A percentile compares a stretch with the other conserved stretches of the same genome.
phyloP scores from a whole-genome alignment of 768 basidiomycete genomes.

The Lactifluus hygrophoroides region DNA sequence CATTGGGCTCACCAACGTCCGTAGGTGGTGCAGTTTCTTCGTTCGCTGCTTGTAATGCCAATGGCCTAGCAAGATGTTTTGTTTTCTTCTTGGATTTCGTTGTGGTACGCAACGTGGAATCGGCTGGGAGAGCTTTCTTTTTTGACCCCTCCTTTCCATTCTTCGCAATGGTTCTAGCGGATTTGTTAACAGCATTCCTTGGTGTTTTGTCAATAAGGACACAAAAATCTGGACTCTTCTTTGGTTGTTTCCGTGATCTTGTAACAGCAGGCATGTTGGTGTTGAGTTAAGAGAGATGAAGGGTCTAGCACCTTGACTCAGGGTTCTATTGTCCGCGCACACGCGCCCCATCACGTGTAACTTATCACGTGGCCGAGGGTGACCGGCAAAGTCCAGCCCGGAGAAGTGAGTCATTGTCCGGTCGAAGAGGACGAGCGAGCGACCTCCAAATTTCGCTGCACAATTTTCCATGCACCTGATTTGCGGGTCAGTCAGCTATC shows the following conservation, averaged over 20 bases:
- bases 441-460: too few relatives aligned
- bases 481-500: not conserved
- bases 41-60: not conserved
- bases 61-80: not conserved
- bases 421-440: not conserved
- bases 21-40: not conserved
- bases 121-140: not conserved
- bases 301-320: too few relatives aligned
- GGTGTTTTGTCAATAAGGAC: constrained; percentile 20
- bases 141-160: not conserved
- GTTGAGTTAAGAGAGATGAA: not conserved
- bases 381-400: too few relatives aligned
- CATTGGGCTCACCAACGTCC: not conserved
- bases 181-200: constrained; percentile 1
- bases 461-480: not conserved
- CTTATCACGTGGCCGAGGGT: constrained; percentile 8
- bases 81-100: constrained; percentile 8
- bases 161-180: not conserved
- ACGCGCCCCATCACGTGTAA: not conserved
- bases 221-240: constrained; percentile 7
- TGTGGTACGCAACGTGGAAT: not conserved
- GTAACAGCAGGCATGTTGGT: constrained; percentile 7
- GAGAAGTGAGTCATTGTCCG: too few relatives aligned
- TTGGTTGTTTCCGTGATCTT: not conserved
- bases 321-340: too few relatives aligned